Conservation (phyloP, 2,329 filamentous ascomycete genomes). For the Claviceps digitariae region DNA sequence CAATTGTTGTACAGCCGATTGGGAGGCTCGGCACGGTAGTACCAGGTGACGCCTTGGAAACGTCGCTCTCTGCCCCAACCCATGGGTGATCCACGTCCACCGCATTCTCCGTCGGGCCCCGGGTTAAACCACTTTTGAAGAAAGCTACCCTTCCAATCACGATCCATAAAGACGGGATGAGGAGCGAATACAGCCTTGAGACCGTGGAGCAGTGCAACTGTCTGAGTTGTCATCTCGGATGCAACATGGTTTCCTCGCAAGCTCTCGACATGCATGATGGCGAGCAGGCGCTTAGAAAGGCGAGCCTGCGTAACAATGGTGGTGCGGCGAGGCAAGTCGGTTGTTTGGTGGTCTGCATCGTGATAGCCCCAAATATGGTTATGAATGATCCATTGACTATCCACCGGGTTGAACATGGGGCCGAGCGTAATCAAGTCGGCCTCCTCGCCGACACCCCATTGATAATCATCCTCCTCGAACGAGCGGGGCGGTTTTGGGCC, state of each 20-base stretch:
- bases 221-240: constrained; percentile 68
- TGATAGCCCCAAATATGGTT: constrained; percentile 56
- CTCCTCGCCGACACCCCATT: constrained; percentile 65
- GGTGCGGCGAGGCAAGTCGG: constrained; percentile 53
- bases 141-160: constrained; percentile 48
- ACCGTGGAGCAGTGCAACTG: constrained; percentile 61
- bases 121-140: constrained; percentile 48
- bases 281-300: constrained; percentile 55
- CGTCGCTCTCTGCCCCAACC: constrained; percentile 45
- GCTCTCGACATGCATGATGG: constrained; percentile 68
- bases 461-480: constrained; percentile 50
- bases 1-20: constrained; percentile 49
- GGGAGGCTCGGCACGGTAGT: constrained; percentile 43
- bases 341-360: constrained; percentile 32
- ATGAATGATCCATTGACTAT: constrained; percentile 60
- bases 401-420: constrained; percentile 64
- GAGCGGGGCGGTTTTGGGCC: constrained; percentile 49
- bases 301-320: constrained; percentile 70
- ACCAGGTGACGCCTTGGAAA: constrained; percentile 47
- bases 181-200: constrained; percentile 67
- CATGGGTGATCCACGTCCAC: constrained; percentile 42
- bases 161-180: constrained; percentile 68
- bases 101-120: constrained; percentile 39
- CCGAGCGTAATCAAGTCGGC: constrained; percentile 62
- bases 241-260: constrained; percentile 61